Evolutionary conservation across 345 rosid species (phyloP).

Genomic region (Anastatica hierochuntica): DNA sequence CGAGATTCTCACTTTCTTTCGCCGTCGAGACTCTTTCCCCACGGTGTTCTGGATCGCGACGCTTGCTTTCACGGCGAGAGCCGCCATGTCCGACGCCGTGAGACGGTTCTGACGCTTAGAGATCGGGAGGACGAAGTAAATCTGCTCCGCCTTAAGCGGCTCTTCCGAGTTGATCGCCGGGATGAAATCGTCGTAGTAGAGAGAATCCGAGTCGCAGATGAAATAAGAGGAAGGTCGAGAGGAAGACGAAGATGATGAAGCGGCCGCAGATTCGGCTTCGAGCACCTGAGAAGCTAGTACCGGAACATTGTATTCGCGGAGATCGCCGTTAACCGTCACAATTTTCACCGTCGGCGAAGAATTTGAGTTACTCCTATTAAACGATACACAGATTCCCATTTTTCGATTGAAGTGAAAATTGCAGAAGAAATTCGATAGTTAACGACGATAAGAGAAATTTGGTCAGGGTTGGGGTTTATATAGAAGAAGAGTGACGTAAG

Average conservation of each 20-base stretch:
- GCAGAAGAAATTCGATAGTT: no score
- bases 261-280: constrained; percentile 21
- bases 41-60: constrained; percentile 46
- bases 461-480: no score
- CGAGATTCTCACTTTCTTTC: constrained; percentile 45
- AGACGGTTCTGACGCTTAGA: constrained; percentile 56
- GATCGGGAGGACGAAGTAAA: constrained; percentile 59
- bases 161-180: constrained; percentile 36
- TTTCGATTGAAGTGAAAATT: neutral
- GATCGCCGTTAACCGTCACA: constrained; percentile 55
- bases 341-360: constrained; percentile 41
- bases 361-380: neutral
- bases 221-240: constrained; percentile 30
- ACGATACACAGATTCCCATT: constrained; percentile 64
- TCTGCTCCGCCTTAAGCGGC: constrained; percentile 37
- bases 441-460: no score
- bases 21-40: constrained; percentile 18
- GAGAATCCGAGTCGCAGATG: constrained; percentile 54
- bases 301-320: constrained; percentile 50
- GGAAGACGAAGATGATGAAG: constrained; percentile 25
- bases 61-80: constrained; percentile 85
- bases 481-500: no score
- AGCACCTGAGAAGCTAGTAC: constrained; percentile 44
- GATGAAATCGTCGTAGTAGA: constrained; percentile 52
- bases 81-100: constrained; percentile 83